Evolutionary conservation across 495 filamentous ascomycete species (phyloP), one percentile per base, ranked within the genome.

Genomic region (Xylaria cubensis): DNA sequence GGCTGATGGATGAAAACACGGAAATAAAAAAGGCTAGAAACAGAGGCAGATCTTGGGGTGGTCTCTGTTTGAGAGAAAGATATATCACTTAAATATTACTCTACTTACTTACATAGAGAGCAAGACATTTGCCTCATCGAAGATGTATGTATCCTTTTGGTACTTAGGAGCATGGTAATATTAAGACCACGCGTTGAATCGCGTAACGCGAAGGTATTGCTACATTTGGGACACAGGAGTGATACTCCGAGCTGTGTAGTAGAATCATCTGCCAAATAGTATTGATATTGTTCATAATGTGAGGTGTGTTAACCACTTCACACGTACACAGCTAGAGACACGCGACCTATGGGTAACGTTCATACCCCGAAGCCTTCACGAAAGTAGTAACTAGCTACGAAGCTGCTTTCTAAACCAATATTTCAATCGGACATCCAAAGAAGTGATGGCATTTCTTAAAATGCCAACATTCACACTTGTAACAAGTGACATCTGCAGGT

Each of bases 131-230:
- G 68, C n/a, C n/a, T 51, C 12, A n/a, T 53, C 24, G 10, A 50
- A 21, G 21, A 41, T 5, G 10, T 10, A 70, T 51, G 44, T 53
- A 53, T n/a, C 13, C 34, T 53, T 53, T 53, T 41, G 32, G 61
- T 50, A 69, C 56, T 26, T 50, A 50, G 51, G 12, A 24, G 56
- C 50, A 68, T 42, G 51, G 53, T 24, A 34, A 5, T 58, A 50
- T 53, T 65, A 21, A 73, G n/a, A 74, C 48, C 51, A 68, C 64
- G 67, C 44, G 71, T 71, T 10, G 34, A 21, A 64, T 75, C 46
- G 68, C 68, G 68, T 70, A 70, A 70, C 68, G 15, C 42, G 21
- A 48, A 62, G 26, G 55, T 62, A 70, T 24, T 50, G 15, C 56
- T 53, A 32, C 68, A 63, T 44, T 12, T 3, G 32, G 32, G 50